These are phyloP conservation scores for Eucalyptus decipiens DNA, from an alignment of 345 rosid species.

Conservation along the genomic window DNA sequence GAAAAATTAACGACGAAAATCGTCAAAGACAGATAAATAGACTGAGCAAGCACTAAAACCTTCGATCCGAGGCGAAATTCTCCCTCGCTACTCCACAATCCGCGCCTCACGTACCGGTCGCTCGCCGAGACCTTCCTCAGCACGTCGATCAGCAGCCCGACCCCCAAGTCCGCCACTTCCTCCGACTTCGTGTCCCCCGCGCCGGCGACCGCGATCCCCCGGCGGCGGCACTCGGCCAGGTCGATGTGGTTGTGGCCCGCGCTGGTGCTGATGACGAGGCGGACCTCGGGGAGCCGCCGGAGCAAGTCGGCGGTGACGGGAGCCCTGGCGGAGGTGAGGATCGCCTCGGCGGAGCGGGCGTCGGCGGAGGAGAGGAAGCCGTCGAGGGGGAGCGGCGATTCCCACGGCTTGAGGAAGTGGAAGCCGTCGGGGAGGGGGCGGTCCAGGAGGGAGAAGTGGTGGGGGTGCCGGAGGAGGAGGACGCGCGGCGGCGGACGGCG, in stretches of 20 bases:
- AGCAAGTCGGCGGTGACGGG: constrained; percentile 9
- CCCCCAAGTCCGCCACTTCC: constrained; percentile 15
- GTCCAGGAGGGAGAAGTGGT: background rate
- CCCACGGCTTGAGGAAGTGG: background rate
- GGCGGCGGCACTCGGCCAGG: constrained; percentile 13
- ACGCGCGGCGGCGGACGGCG: background rate
- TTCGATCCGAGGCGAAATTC: constrained; percentile 15
- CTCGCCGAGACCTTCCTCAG: constrained; percentile 8
- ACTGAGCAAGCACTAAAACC: background rate
- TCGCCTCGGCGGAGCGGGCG: constrained; percentile 19
- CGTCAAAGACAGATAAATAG: background rate
- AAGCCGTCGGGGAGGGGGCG: background rate
- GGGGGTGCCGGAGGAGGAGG: background rate
- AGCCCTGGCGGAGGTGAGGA: constrained; percentile 4
- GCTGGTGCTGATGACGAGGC: constrained; percentile 11
- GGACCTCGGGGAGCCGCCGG: constrained; percentile 1
- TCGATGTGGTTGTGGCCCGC: constrained; percentile 21
- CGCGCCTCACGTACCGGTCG: constrained; percentile 7
- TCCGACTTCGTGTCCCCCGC: constrained; percentile 1
- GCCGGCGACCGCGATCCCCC: constrained; percentile 10
- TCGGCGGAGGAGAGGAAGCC: constrained; percentile 9
- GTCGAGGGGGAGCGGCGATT: background rate
- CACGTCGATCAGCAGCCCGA: constrained; percentile 17
- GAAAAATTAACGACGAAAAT: background rate
- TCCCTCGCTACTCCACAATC: constrained; percentile 1